Evolutionary conservation across 2,329 filamentous ascomycete genomes (phyloP).

Genomic region (Drechslerella dactyloides): DNA sequence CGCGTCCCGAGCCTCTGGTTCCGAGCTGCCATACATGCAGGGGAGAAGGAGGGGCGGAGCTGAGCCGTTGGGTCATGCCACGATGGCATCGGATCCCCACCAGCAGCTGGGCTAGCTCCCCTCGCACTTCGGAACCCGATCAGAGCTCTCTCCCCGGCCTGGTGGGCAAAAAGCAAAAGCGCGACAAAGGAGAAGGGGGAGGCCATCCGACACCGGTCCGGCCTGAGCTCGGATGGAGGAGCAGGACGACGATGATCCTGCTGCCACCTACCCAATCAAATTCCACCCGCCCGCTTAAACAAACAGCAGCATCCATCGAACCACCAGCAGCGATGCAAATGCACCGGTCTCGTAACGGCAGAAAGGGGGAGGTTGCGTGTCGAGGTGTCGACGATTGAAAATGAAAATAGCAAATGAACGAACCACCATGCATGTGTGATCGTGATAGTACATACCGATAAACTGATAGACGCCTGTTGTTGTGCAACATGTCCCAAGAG

Average conservation of each 20-base stretch:
- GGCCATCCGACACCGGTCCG: conserved; percentile 19
- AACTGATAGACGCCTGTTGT: background rate
- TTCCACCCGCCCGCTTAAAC: background rate
- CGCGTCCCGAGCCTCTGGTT: background rate
- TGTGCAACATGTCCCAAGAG: conserved; percentile 4
- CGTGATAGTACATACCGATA: background rate
- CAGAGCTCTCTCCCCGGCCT: background rate
- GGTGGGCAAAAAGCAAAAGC: conserved; percentile 33
- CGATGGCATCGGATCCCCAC: background rate
- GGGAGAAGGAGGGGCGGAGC: background rate
- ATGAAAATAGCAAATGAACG: background rate
- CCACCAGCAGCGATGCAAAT: background rate
- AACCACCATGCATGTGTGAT: background rate
- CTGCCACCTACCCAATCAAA: conserved; percentile 8
- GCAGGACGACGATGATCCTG: conserved; percentile 7
- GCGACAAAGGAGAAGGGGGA: conserved; percentile 2
- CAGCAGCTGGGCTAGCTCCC: too few species aligned
- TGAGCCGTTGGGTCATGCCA: conserved; percentile 5
- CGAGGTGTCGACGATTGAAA: too few species aligned
- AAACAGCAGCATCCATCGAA: background rate
- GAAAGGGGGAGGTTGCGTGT: too few species aligned
- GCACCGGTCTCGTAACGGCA: too few species aligned
- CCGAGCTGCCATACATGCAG: background rate
- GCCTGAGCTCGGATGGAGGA: background rate
- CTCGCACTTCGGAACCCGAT: conserved; percentile 42